A percentile compares a stretch with the other conserved stretches of the same genome.
These are phyloP conservation scores for Suillus ampliporus DNA, from an alignment of 768 basidiomycete species.

Conservation along the genomic window DNA sequence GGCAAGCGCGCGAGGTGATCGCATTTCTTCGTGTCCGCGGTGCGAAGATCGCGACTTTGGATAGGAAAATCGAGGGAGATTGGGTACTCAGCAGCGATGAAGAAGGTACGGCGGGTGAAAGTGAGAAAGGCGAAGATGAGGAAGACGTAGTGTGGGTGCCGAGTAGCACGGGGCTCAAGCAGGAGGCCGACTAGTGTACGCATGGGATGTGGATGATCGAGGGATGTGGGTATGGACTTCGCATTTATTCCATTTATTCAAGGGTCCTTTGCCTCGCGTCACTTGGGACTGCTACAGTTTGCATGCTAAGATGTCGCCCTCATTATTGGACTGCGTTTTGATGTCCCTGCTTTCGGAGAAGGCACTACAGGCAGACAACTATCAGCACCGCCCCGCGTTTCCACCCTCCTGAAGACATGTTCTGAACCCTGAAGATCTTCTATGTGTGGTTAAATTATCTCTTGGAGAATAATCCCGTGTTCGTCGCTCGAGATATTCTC, in stretches of 20 bases:
- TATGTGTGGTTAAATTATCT: not conserved
- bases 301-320: not conserved
- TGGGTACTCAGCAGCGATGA: constrained; percentile 77
- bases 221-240: not conserved
- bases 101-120: constrained; percentile 29
- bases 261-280: not conserved
- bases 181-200: constrained; percentile 18
- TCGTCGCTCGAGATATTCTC: not conserved
- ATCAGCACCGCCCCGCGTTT: not conserved
- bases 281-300: not conserved
- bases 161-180: constrained; percentile 20
- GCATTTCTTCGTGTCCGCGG: constrained; percentile 71
- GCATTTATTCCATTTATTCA: not conserved
- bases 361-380: not conserved
- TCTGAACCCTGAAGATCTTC: not conserved
- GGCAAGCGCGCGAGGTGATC: constrained; percentile 75
- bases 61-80: constrained; percentile 54
- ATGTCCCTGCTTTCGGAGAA: not conserved
- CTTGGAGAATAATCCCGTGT: not conserved
- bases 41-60: constrained; percentile 66
- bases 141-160: constrained; percentile 42
- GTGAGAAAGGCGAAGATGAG: constrained; percentile 32
- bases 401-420: not conserved
- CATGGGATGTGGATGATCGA: not conserved
- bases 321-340: not conserved